Conservation (phyloP, 495 filamentous ascomycete species). For the Viridothelium virens region DNA sequence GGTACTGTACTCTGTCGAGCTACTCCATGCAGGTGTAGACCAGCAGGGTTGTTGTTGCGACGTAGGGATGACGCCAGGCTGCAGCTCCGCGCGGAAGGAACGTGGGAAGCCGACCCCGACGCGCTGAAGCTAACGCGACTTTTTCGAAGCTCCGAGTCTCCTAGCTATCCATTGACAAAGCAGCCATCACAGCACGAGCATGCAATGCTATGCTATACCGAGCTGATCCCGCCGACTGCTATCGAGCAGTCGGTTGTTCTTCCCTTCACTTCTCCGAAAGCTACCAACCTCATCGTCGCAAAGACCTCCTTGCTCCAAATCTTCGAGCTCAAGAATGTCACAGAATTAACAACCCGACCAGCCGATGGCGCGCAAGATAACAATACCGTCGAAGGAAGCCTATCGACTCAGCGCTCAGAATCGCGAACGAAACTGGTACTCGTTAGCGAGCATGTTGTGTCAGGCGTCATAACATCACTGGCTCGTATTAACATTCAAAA, state of each 20-base stretch:
- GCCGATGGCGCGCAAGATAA: conserved; percentile 16
- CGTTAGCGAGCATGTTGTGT: conserved; percentile 69
- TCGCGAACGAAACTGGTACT: conserved; percentile 72
- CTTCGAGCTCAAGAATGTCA: conserved; percentile 48
- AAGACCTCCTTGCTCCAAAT: conserved; percentile 88
- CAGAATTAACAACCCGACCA: conserved; percentile 24
- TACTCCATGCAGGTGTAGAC: too few relatives aligned
- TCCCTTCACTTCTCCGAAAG: conserved; percentile 64
- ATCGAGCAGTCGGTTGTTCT: conserved; percentile 80
- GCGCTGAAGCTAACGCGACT: not conserved
- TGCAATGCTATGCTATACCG: conserved; percentile 74
- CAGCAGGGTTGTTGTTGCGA: not conserved
- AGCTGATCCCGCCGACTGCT: conserved; percentile 84
- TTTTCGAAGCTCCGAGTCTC: conserved; percentile 3
- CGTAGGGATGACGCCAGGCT: not conserved
- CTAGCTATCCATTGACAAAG: not conserved
- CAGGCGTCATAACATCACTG: conserved; percentile 76
- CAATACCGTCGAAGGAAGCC: conserved; percentile 14
- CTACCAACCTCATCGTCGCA: conserved; percentile 77
- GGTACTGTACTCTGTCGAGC: too few relatives aligned
- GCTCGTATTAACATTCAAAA: conserved; percentile 61
- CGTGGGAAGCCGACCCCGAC: not conserved
- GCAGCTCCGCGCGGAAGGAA: not conserved
- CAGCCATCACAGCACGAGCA: not conserved
- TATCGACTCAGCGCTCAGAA: conserved; percentile 41